Percentiles rank a stretch among this genome's conserved stretches.
These are phyloP conservation scores for Flaveria robusta DNA, from an alignment of 129 eudicot genomes.

Conservation along the genomic window DNA sequence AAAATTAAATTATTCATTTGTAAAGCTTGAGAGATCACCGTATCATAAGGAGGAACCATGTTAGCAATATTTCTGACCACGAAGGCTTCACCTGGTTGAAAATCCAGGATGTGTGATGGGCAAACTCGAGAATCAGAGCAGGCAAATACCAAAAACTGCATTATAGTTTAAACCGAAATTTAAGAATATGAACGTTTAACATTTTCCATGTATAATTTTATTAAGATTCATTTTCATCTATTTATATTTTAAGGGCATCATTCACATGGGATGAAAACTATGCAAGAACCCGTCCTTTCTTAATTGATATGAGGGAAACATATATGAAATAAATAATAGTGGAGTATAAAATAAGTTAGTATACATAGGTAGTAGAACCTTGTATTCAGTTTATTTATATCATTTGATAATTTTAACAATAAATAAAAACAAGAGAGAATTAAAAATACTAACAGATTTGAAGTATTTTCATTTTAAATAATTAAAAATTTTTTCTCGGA, in stretches of 20 bases:
- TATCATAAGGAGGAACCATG: constrained; percentile 88
- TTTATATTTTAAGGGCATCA: neutral
- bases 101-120: constrained; percentile 81
- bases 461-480: too few species aligned
- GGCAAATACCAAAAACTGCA: constrained; percentile 86
- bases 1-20: neutral
- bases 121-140: constrained; percentile 92
- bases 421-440: neutral
- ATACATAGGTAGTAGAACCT: neutral
- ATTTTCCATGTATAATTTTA: neutral
- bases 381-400: too few species aligned
- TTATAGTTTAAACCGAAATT: neutral
- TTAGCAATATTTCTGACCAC: constrained; percentile 82
- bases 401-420: neutral
- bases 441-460: too few species aligned
- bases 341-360: neutral
- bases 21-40: constrained; percentile 39
- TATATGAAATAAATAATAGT: neutral
- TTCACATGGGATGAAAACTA: constrained; percentile 1
- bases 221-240: neutral
- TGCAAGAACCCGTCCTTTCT: neutral
- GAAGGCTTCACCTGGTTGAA: constrained; percentile 92
- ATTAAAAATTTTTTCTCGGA: too few species aligned
- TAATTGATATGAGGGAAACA: neutral
- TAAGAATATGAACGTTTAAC: neutral